A percentile compares a stretch with the other conserved stretches of the same genome.
Evolutionary conservation across 257 asterid species (phyloP).

Genomic region (Penstemon eatonii): DNA sequence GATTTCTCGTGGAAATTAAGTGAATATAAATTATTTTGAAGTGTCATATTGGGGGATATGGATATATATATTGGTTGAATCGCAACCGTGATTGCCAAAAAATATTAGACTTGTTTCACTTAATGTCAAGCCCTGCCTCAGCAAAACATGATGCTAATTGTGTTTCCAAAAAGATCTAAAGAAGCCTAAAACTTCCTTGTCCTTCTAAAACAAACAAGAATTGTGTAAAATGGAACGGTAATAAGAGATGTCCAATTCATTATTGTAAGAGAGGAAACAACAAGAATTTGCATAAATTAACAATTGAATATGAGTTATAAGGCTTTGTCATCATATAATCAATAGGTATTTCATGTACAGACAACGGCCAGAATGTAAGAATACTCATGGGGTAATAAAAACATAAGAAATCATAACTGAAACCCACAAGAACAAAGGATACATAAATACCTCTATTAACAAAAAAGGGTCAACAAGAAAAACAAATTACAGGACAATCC

Average conservation of each 20-base stretch:
- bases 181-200: too few relatives aligned
- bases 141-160: too few relatives aligned
- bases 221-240: not conserved
- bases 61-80: too few relatives aligned
- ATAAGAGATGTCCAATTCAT: not conserved
- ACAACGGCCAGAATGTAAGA: not conserved
- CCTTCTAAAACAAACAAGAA: too few relatives aligned
- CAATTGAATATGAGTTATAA: not conserved
- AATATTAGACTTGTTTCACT: too few relatives aligned
- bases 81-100: too few relatives aligned
- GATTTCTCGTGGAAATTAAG: too few relatives aligned
- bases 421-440: conserved; percentile 28
- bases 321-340: not conserved
- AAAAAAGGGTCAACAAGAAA: conserved; percentile 23
- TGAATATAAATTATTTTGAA: too few relatives aligned
- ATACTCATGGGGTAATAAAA: not conserved
- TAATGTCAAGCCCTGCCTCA: too few relatives aligned
- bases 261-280: not conserved
- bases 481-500: conserved; percentile 26
- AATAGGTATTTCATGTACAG: not conserved
- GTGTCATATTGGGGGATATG: too few relatives aligned
- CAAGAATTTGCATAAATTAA: not conserved
- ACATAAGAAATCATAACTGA: conserved; percentile 22
- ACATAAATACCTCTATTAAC: conserved; percentile 29
- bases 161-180: too few relatives aligned